Evolutionary conservation across 148 eudicot species (phyloP).

Genomic region (Diospyros kaki): DNA sequence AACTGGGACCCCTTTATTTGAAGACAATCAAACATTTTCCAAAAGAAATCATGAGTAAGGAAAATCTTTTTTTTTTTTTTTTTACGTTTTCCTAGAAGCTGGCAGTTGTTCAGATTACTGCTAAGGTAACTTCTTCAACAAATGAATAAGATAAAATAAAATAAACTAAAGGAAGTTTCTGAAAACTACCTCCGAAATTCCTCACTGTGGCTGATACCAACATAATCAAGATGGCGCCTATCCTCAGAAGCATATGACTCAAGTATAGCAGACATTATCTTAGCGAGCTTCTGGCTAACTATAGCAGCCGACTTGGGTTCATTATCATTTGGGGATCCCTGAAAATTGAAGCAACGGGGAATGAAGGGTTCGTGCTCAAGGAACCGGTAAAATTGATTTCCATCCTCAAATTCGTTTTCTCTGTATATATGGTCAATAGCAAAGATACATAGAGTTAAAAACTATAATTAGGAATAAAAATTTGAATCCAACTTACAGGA

Average conservation of each 20-base stretch:
- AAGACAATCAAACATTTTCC: too few species aligned
- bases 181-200: constrained; percentile 74
- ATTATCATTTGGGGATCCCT: constrained; percentile 60
- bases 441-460: not conserved
- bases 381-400: constrained; percentile 62
- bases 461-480: not conserved
- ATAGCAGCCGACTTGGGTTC: constrained; percentile 57
- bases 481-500: not conserved
- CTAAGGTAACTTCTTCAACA: not conserved
- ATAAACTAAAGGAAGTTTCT: not conserved
- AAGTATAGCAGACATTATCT: constrained; percentile 78
- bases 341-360: constrained; percentile 72
- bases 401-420: constrained; percentile 71
- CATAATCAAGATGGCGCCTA: constrained; percentile 53
- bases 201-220: constrained; percentile 84
- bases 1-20: too few species aligned
- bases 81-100: not conserved
- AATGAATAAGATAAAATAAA: not conserved
- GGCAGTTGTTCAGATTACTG: not conserved
- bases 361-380: constrained; percentile 88
- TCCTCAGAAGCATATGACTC: constrained; percentile 92
- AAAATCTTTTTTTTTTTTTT: too few species aligned
- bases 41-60: too few species aligned
- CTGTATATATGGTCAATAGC: constrained; percentile 28
- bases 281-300: constrained; percentile 51